These are phyloP conservation scores for Linum usitatissimum DNA, from an alignment of 345 rosid species.

Conservation along the genomic window DNA sequence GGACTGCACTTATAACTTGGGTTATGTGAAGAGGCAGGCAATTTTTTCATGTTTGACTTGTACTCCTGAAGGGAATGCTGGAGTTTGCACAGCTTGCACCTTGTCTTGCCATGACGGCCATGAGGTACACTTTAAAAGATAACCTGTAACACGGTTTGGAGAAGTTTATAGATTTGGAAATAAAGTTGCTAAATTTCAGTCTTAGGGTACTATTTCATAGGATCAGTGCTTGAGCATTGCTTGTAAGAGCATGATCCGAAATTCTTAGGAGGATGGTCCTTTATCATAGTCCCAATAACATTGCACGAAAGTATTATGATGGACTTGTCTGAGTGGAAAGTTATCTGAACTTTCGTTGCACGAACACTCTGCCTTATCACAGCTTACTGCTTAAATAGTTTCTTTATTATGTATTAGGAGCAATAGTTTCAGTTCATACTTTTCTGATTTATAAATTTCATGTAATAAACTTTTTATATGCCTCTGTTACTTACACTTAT, in stretches of 20 bases:
- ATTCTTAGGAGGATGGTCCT: no score
- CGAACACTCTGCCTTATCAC: no score
- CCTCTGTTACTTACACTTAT: neutral
- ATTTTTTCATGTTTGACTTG: slow-evolving; percentile 94
- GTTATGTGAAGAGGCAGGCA: slow-evolving; percentile 89
- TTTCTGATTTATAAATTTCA: neutral
- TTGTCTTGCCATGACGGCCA: slow-evolving; percentile 94
- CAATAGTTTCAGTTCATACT: neutral
- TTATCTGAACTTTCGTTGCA: no score
- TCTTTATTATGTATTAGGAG: neutral
- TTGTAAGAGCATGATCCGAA: no score
- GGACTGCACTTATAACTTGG: slow-evolving; percentile 77
- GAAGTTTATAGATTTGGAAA: neutral
- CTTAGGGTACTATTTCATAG: no score
- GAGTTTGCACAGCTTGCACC: slow-evolving; percentile 92
- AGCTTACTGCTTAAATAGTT: neutral
- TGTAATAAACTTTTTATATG: no score
- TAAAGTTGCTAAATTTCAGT: neutral
- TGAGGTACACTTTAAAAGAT: slow-evolving; percentile 40
- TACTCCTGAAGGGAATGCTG: slow-evolving; percentile 79
- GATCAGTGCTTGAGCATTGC: no score
- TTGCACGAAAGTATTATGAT: no score
- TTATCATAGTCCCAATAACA: no score
- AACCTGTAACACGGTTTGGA: neutral
- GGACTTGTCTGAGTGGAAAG: no score